phyloP scores from a whole-genome alignment of 441 rosid genomes.

The Gossypium trilobum region DNA sequence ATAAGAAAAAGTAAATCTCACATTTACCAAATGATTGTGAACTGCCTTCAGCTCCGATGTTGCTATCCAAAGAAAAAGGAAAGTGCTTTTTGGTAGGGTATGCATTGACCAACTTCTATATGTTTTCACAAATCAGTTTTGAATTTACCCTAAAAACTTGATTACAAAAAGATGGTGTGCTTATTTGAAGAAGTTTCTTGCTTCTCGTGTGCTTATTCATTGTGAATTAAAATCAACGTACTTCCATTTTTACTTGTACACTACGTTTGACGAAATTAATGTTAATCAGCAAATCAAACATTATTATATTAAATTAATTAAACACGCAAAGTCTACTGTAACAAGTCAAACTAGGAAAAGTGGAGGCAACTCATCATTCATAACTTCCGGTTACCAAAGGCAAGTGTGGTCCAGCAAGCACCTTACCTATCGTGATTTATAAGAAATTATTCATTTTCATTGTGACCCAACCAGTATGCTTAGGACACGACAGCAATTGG shows the following conservation, averaged over 20 bases:
- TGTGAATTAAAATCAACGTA: not conserved
- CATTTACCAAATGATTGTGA: not conserved
- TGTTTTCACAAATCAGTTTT: not conserved
- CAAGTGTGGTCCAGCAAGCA: no score
- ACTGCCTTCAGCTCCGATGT: not conserved
- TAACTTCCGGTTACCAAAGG: no score
- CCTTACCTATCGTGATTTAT: not conserved
- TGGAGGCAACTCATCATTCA: no score
- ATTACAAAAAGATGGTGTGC: slow-evolving; percentile 1
- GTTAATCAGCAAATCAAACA: not conserved
- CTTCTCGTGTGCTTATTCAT: not conserved
- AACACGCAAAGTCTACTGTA: not conserved
- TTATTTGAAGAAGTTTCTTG: slow-evolving; percentile 5
- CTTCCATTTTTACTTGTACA: slow-evolving; percentile 5
- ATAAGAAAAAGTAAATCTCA: no score
- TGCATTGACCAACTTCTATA: no score
- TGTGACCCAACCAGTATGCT: not conserved
- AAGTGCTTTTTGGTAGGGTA: no score
- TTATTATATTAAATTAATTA: not conserved
- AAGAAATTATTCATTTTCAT: not conserved
- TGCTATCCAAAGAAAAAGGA: not conserved
- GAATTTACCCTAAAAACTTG: not conserved
- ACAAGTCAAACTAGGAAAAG: not conserved
- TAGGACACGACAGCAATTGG: not conserved
- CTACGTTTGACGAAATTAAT: not conserved